Percentiles rank a stretch among this genome's conserved stretches.
Evolutionary conservation across 495 filamentous ascomycete species (phyloP).

Genomic region (Amphirosellinia nigrospora): DNA sequence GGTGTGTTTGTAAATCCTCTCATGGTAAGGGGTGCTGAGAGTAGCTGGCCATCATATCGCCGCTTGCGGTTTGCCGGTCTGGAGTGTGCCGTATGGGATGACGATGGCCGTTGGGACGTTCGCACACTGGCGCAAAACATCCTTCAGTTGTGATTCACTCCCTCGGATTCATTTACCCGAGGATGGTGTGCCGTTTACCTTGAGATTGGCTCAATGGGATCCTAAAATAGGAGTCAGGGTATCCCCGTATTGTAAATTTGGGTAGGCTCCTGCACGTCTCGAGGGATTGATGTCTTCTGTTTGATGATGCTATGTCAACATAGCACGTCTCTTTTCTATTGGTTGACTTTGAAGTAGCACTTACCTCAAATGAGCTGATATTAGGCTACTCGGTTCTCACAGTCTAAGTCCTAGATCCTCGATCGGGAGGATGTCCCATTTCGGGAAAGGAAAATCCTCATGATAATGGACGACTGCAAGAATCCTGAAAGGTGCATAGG

Average conservation of each 20-base stretch:
- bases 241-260: not conserved
- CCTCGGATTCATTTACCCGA: not conserved
- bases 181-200: not conserved
- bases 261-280: not conserved
- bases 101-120: not conserved
- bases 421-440: conserved; percentile 1
- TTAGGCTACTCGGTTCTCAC: not conserved
- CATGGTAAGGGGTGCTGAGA: not conserved
- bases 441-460: not conserved
- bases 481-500: not conserved
- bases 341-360: not conserved
- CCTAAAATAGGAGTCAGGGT: conserved; percentile 3
- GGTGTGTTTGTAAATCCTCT: not conserved
- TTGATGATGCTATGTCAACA: not conserved
- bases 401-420: conserved; percentile 17
- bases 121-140: not conserved
- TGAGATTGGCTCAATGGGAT: not conserved
- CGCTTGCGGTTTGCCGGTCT: not conserved
- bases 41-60: not conserved
- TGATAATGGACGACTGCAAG: conserved; percentile 5
- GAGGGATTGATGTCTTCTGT: not conserved
- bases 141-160: not conserved
- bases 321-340: conserved; percentile 9
- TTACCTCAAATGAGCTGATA: not conserved
- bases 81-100: not conserved